Evolutionary conservation across 208 protist genomes (phyloP).

Genomic region (Endotrypanum monterogeii): DNA sequence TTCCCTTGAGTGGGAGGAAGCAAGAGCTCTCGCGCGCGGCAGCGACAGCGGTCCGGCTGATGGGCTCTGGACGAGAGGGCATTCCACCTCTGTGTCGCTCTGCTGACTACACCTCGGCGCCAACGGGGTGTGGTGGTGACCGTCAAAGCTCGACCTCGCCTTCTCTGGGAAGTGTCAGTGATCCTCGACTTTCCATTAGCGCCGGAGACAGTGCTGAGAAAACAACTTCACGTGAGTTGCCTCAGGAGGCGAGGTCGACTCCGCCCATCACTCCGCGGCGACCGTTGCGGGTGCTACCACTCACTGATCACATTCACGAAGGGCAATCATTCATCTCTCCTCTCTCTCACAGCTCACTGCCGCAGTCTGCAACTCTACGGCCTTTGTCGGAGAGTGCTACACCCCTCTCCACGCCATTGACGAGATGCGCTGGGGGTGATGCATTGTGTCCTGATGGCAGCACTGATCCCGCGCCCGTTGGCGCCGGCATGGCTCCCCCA

Average conservation of each 20-base stretch:
- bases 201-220: slow-evolving; percentile 9
- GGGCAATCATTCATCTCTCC: slow-evolving; percentile 11
- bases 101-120: neutral
- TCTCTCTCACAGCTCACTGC: neutral
- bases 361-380: neutral
- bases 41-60: slow-evolving; percentile 46
- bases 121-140: neutral
- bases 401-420: neutral
- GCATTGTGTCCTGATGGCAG: neutral
- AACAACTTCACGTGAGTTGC: neutral
- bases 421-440: neutral
- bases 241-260: neutral
- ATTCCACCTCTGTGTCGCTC: slow-evolving; percentile 18
- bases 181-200: slow-evolving; percentile 11
- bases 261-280: slow-evolving; percentile 11
- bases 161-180: slow-evolving; percentile 18
- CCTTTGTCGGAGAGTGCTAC: neutral
- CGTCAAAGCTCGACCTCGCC: slow-evolving; percentile 17
- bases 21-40: slow-evolving; percentile 46
- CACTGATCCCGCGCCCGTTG: neutral
- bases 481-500: neutral
- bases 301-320: slow-evolving; percentile 18
- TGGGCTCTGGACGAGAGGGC: slow-evolving; percentile 21
- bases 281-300: slow-evolving; percentile 18
- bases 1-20: slow-evolving; percentile 56